Percentiles rank a stretch among this genome's conserved stretches.
Conservation (phyloP, 2,329 filamentous ascomycete species). For the Didymella lethalis region DNA sequence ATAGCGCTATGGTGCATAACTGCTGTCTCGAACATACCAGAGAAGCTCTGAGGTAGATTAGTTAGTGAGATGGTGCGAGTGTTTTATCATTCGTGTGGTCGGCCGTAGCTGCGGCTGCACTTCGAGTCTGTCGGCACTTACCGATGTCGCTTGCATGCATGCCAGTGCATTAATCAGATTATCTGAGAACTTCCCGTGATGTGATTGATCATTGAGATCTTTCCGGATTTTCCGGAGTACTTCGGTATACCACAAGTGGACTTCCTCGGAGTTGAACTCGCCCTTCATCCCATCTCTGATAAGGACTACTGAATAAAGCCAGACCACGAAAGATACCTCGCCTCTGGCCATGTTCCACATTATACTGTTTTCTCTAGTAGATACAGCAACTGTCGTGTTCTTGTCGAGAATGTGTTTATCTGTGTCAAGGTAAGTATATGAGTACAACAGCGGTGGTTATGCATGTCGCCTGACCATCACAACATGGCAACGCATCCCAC, state of each 20-base stretch:
- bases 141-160: not conserved
- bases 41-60: not conserved
- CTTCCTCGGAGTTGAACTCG: not conserved
- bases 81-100: no score
- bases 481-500: not conserved
- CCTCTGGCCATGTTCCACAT: conserved; percentile 1
- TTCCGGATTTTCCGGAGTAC: not conserved
- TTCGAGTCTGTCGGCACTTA: not conserved
- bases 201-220: not conserved
- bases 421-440: not conserved
- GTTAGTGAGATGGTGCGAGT: not conserved
- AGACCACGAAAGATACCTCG: not conserved
- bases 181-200: not conserved
- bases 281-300: not conserved
- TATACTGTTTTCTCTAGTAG: not conserved
- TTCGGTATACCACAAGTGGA: not conserved
- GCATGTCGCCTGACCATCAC: not conserved
- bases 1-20: not conserved
- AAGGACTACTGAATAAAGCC: not conserved
- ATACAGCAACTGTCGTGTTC: not conserved
- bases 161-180: not conserved
- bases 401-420: not conserved
- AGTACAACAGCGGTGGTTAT: no score
- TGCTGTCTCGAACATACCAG: not conserved
- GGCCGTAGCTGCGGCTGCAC: not conserved